Evolutionary conservation across 2,329 filamentous ascomycete species (phyloP).

Genomic region (Akanthomyces muscarius): DNA sequence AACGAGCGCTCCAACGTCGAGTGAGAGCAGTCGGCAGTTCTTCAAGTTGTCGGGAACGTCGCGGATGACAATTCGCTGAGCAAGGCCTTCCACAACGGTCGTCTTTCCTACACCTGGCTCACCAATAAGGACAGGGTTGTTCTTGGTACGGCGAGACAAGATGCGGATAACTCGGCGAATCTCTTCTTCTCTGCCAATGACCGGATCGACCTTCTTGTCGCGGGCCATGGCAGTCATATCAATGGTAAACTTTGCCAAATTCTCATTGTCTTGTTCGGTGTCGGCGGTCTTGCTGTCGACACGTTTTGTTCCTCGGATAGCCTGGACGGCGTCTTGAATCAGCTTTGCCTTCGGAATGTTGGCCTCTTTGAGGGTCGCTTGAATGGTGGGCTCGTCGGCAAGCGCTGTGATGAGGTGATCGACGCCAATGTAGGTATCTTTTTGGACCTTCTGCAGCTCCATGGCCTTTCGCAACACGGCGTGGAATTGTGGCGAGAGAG

Average conservation of each 20-base stretch:
- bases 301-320: constrained; percentile 86
- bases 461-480: constrained; percentile 79
- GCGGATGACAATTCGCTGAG: constrained; percentile 90
- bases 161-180: constrained; percentile 90
- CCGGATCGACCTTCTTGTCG: constrained; percentile 96
- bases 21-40: constrained; percentile 86
- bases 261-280: constrained; percentile 87
- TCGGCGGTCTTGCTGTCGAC: constrained; percentile 97
- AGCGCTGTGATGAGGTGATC: constrained; percentile 89
- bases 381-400: constrained; percentile 72
- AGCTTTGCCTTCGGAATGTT: constrained; percentile 91
- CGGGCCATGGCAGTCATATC: constrained; percentile 96
- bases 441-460: constrained; percentile 94
- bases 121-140: constrained; percentile 97
- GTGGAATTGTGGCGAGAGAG: constrained; percentile 76
- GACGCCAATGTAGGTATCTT: constrained; percentile 89
- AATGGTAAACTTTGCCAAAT: constrained; percentile 95
- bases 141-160: constrained; percentile 89
- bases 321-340: constrained; percentile 82
- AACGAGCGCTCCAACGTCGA: constrained; percentile 92
- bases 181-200: constrained; percentile 95
- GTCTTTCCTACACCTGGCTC: constrained; percentile 98
- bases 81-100: constrained; percentile 92
- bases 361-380: constrained; percentile 71
- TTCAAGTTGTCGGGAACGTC: constrained; percentile 96